Base-by-base conservation (phyloP, 768 basidiomycete genomes). In the Suillus tomentosus region DNA sequence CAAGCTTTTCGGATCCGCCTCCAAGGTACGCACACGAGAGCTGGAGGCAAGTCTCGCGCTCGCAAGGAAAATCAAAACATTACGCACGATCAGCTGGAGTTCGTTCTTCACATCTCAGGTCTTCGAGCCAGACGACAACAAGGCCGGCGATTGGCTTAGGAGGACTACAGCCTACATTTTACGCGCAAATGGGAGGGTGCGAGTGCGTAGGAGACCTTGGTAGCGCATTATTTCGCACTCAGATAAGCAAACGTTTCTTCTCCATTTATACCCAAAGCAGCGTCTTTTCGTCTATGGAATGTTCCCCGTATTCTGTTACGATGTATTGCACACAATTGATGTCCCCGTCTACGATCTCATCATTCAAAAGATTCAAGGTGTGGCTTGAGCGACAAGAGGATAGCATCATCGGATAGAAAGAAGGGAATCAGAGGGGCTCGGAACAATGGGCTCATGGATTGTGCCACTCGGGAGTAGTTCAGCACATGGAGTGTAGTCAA, bases 61-160 rank as follows among this genome's bases (percentile, higher is more conserved):
- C 31, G 83, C 81, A 3, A 75, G 72, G 62, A 75, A 75, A 56
- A 72, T 88, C 58, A 80, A 79, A 58, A 73, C 79, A 3, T 62
- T 88, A 15, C 69, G 75, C 60, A 79, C 73, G 1, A 73, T 88
- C 36, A 74, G 79, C 19, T 89, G 86, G 85, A 84, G 82, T 62
- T 81, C 86, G 0, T 82, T 82, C 66, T 82, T 84, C 65, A 58
- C 71, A 27, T 64, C 64, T 48, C 62, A 65, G 67, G 67, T 60
- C 7, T 48, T 63, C 37, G 58, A 47, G 59, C 71, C 61, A 42
- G 70, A 63, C 39, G 66, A 66, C 55, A 61, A 59, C 58, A 69
- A 50, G 63, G 62, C 62, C 45, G 69, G 68, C 6, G 68, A 72
- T 65, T 66, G 70, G 70, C 40, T 65, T 59, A 68, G 70, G 62